These are phyloP conservation scores for Fusarium annulatum DNA, from an alignment of 2,329 filamentous ascomycete genomes.

Conservation along the genomic window DNA sequence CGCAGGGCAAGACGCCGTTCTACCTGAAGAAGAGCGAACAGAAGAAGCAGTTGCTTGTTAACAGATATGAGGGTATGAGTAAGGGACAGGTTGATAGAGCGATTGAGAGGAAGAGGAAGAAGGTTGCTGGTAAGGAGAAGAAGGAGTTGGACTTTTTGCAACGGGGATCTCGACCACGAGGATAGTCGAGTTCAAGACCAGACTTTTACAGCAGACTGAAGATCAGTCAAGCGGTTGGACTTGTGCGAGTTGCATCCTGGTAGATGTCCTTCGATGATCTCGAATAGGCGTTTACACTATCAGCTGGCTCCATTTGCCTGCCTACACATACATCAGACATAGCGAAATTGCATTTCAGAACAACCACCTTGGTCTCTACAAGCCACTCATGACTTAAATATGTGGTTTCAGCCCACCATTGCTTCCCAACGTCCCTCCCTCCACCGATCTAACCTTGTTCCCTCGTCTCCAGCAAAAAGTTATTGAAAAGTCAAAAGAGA, in stretches of 20 bases:
- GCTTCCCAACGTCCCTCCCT: neutral
- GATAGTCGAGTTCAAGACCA: neutral
- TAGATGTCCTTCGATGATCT: neutral
- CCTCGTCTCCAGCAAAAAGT: neutral
- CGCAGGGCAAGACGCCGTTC: constrained; percentile 91
- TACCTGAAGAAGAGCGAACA: constrained; percentile 93
- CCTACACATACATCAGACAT: neutral
- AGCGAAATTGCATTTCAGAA: neutral
- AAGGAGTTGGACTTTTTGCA: constrained; percentile 69
- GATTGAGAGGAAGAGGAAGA: constrained; percentile 90
- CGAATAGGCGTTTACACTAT: neutral
- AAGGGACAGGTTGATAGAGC: constrained; percentile 84
- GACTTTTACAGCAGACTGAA: neutral
- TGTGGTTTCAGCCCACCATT: neutral
- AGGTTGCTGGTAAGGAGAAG: constrained; percentile 86
- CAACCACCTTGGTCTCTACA: neutral
- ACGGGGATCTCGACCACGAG: constrained; percentile 41
- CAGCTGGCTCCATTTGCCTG: neutral
- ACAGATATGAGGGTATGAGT: constrained; percentile 86
- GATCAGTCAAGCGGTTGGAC: neutral
- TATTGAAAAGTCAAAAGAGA: neutral
- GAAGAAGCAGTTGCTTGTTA: constrained; percentile 84
- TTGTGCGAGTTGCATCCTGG: neutral
- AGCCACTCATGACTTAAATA: neutral
- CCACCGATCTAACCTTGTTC: neutral